Base-by-base conservation (phyloP, 495 filamentous ascomycete species). In the Platismatia glauca region DNA sequence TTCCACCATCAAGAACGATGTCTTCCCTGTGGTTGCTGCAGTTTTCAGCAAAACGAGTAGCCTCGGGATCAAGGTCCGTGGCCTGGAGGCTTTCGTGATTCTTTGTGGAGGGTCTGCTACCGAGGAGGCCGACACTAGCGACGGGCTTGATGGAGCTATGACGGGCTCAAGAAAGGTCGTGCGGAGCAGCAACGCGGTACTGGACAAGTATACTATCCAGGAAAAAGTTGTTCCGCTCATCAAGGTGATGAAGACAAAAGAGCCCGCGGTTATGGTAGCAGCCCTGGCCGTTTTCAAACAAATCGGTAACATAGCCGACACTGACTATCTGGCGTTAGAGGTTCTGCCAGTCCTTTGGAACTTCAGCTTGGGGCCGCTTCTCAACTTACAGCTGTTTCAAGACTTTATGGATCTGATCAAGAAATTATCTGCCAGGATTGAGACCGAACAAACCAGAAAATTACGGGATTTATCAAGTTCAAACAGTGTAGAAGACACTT, bases 121-220 rank as follows among this genome's bases (percentile, higher is more conserved):
- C 9, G 74, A 77, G 13, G 66, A 69, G 20, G 73, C 71, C 35
- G 77, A 81, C 29, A 62, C 74, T 3, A 77, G 74, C 13, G 90
- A 95, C 73, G 90, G 89, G 15, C 76, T 96, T 16, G 82, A 89
- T 64, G 91, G 91, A 2, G 64, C 81, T 22, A 70, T 85, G 43
- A 73, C 75, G 55, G 73, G 74, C 13, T 75, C 70, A 12, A 80
- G 80, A 58, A 79, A 73, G 60, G 76, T 81, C 38, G 83, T 78
- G 66, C 76, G 82, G 55, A 75, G 76, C 38, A 85, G 83, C 34
- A 84, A 82, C 4, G 89, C 90, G 3, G 91, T 91, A 22, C 78
- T 98, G 38, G 94, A 98, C 74, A 97, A 97, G 71, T 96, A 91
- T 67, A 97, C 94, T 2, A 89, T 97, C 67, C 95, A 98, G 70